phyloP scores from a whole-genome alignment of 345 rosid species.

The Hypericum androsaemum region DNA sequence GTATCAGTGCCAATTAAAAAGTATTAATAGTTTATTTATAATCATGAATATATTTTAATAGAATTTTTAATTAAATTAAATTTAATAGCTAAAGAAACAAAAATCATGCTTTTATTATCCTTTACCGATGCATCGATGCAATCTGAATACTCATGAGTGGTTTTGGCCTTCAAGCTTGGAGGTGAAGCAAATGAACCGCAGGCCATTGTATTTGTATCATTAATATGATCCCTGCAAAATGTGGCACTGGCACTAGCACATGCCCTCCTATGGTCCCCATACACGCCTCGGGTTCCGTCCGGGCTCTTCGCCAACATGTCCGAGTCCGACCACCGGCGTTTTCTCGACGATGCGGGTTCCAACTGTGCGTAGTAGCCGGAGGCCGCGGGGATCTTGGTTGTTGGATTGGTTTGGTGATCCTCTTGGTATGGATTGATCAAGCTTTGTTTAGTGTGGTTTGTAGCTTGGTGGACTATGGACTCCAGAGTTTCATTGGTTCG shows the following conservation, averaged over 20 bases:
- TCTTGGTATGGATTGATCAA: not conserved
- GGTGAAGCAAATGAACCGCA: constrained; percentile 37
- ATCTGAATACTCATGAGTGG: constrained; percentile 34
- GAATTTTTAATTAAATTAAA: not conserved
- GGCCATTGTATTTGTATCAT: constrained; percentile 16
- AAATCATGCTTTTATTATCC: not conserved
- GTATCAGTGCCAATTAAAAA: too few species aligned
- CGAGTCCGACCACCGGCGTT: too few species aligned
- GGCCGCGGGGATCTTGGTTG: not conserved
- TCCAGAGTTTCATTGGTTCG: constrained; percentile 27
- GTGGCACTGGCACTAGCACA: constrained; percentile 1
- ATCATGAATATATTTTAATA: not conserved
- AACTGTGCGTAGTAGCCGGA: too few species aligned
- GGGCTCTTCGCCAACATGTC: too few species aligned
- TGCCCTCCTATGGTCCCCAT: not conserved
- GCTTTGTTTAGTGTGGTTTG: not conserved
- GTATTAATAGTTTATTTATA: too few species aligned
- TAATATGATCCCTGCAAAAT: not conserved
- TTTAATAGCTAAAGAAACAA: too few species aligned
- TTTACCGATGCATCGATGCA: not conserved
- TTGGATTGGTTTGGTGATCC: not conserved
- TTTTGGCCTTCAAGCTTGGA: constrained; percentile 34
- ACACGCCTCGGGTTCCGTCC: too few species aligned
- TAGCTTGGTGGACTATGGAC: constrained; percentile 44
- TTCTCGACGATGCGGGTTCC: too few species aligned